phyloP scores from a whole-genome alignment of 2,329 filamentous ascomycete species.

The Grosmannia clavigera region DNA sequence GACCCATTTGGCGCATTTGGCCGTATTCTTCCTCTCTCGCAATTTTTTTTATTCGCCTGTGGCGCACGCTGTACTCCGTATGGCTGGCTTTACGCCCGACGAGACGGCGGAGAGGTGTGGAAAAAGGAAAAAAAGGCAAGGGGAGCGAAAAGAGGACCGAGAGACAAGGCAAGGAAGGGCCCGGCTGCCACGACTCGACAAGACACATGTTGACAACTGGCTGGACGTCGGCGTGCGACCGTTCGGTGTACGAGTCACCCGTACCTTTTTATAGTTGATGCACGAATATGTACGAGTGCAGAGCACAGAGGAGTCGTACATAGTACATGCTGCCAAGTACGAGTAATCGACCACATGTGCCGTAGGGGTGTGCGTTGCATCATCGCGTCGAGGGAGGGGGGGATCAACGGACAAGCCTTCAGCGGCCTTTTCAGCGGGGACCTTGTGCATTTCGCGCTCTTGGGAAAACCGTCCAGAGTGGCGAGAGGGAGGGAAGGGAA shows the following conservation, averaged over 20 bases:
- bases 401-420: too few relatives aligned
- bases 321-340: too few relatives aligned
- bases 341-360: too few relatives aligned
- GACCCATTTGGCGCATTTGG: not conserved
- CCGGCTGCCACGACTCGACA: too few relatives aligned
- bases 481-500: not conserved
- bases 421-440: too few relatives aligned
- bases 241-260: too few relatives aligned
- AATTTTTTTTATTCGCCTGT: not conserved
- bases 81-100: not conserved
- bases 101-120: not conserved
- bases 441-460: too few relatives aligned
- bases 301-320: too few relatives aligned
- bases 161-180: too few relatives aligned
- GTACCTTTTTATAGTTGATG: too few relatives aligned
- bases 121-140: not conserved
- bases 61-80: not conserved
- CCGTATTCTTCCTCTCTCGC: not conserved
- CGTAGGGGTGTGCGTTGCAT: not conserved
- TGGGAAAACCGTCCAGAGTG: not conserved
- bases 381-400: not conserved
- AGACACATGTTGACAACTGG: not conserved
- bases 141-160: not conserved
- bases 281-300: too few relatives aligned
- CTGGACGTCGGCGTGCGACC: too few relatives aligned